Evolutionary conservation across 2,329 filamentous ascomycete species (phyloP), one percentile per base, ranked within the genome.

Genomic region (Xenoacremonium recifei): DNA sequence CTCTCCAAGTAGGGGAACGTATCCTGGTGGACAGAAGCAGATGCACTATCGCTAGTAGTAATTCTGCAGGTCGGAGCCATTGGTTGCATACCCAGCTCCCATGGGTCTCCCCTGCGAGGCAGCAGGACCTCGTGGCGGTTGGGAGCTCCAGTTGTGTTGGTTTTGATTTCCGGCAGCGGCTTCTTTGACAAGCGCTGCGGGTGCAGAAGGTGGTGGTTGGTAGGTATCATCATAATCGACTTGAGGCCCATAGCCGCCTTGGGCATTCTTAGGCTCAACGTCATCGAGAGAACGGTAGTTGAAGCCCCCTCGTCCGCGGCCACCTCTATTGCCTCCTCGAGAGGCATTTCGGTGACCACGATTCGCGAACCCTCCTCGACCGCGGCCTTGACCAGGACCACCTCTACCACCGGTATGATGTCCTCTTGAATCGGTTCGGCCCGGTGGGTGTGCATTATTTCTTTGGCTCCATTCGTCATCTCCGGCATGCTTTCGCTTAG

Each of bases 251-350:
- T 66, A 69, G 9, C 68, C 69, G 21, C 65, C 66, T 25, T 72
- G 68, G 45, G 68, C 68, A 33, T 74, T 72, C 35, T 68, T 68
- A 32, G 69, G 66, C 19, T 74, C 75, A 20, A 82, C 72, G 52
- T 89, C 85, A 59, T 88, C 85, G 2, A 88, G 71, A 2, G 83
- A 87, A 43, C 77, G 75, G 60, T 89, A 88, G 47, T 74, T 70
- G 42, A 70, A 67, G 17, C 75, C 74, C 19, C 71, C 66, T 35
- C 76, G 68, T 10, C 76, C 71, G 35, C 76, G 62, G 5, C 69
- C 67, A 15, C 65, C 62, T 25, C 60, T 59, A 20, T 72, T 68
- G 12, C 71, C 68, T 15, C 72, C 70, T 35, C 70, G 59, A 34
- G 70, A 57, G 37, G 67, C 55, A 31, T 67, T 60, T 39, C 70